Evolutionary conservation across 208 protist species (phyloP), one percentile per base, ranked within the genome.

Genomic region (Spongospora subterranea): DNA sequence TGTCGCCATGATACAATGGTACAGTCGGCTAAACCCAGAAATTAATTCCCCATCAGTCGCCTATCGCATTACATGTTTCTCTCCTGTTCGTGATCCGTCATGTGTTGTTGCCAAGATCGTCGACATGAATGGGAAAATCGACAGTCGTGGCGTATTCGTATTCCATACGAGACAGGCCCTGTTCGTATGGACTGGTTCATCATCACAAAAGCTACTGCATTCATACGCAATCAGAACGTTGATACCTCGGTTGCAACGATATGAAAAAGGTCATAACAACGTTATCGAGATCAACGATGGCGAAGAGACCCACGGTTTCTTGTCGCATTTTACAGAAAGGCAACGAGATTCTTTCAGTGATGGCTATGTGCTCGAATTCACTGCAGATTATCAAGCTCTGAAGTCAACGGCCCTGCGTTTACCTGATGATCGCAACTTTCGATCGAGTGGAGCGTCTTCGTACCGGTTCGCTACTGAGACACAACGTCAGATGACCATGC

Each of bases 1-100:
- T n/a, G 71, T 82, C n/a, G n/a, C 71, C 35, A 6, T 82, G 71
- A 6, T 82, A 20, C 71, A 82, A 6, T 82, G 71, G 71, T n/a
- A 82, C 11, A 43, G 13, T 45, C 71, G 71, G n/a, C 6, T 82
- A n/a, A 6, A 82, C 11, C 13, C 13, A 6, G n/a, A 13, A 6
- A n/a, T 35, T 6, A 35, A 20, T n/a, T 6, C 6, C 35, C 11
- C 71, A 6, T n/a, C 71, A n/a, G n/a, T 82, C 71, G n/a, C n/a
- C 35, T 82, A 82, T 35, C 6, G 71, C 6, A 43, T 82, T 35
- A 43, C 40, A 35, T 43, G 17, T 6, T 82, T 82, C 71, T 43
- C 35, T 6, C 71, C 50, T 6, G 24, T 24, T 60, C 50, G 71
- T n/a, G 71, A 82, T 82, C 71, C 71, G 71, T n/a, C 35, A 6